A percentile compares a stretch with the other conserved stretches of the same genome.
These are phyloP conservation scores for Austroboletus rostrupii DNA, from an alignment of 1,284 basidiomycete genomes.

Conservation along the genomic window DNA sequence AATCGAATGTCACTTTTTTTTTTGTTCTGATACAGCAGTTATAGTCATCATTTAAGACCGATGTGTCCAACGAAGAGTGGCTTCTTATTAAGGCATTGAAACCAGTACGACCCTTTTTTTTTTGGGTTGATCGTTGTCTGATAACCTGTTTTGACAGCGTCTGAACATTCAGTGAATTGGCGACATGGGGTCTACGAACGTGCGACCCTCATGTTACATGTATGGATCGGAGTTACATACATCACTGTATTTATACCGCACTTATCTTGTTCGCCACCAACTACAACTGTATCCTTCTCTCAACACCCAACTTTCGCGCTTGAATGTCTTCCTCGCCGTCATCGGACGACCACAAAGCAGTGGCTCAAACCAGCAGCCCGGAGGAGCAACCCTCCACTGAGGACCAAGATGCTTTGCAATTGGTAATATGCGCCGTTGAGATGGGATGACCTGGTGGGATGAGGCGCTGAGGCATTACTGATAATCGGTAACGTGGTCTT, in stretches of 20 bases:
- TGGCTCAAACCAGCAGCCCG: slow-evolving; percentile 2
- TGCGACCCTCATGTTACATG: background rate
- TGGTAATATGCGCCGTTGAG: slow-evolving; percentile 47
- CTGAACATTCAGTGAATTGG: slow-evolving; percentile 43
- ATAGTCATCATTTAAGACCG: slow-evolving; percentile 82
- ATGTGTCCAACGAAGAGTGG: slow-evolving; percentile 93
- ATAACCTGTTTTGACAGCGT: slow-evolving; percentile 28
- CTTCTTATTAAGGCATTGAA: slow-evolving; percentile 91
- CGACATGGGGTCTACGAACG: background rate
- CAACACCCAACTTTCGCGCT: background rate
- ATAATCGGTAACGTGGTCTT: slow-evolving; percentile 70
- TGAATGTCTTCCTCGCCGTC: slow-evolving; percentile 20
- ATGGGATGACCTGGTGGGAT: slow-evolving; percentile 30
- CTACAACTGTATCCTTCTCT: background rate
- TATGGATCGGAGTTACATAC: slow-evolving; percentile 22
- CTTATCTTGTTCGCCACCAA: background rate
- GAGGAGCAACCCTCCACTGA: slow-evolving; percentile 6
- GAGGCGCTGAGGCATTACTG: slow-evolving; percentile 28
- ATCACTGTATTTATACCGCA: slow-evolving; percentile 33
- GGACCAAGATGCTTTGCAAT: slow-evolving; percentile 56
- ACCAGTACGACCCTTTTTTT: slow-evolving; percentile 47
- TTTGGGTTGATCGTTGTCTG: background rate
- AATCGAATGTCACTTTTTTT: slow-evolving; percentile 1
- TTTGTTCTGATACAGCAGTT: slow-evolving; percentile 7
- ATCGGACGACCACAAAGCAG: slow-evolving; percentile 4